phyloP scores from a whole-genome alignment of 1,284 basidiomycete species.

The Ceratobasidium sp. region DNA sequence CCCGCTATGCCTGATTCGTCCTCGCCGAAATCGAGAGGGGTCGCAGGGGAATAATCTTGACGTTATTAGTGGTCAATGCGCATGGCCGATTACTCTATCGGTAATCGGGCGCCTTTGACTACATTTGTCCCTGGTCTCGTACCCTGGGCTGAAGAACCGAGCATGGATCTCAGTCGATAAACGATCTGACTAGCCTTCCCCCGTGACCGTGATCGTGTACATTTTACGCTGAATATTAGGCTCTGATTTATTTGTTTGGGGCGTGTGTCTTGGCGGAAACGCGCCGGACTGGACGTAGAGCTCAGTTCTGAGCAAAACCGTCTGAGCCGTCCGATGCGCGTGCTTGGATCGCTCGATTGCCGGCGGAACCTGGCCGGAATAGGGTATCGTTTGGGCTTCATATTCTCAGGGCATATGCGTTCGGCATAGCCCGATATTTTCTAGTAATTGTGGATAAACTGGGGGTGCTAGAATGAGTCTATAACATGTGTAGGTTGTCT shows the following conservation, averaged over 20 bases:
- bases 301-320: not conserved
- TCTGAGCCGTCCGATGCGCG: not conserved
- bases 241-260: slow-evolving; percentile 19
- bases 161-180: slow-evolving; percentile 22
- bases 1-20: slow-evolving; percentile 17
- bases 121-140: not conserved
- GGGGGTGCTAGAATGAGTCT: not conserved
- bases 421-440: not conserved
- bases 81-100: slow-evolving; percentile 8
- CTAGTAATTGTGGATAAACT: too few relatives aligned
- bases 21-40: not conserved
- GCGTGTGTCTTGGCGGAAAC: not conserved
- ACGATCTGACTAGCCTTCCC: slow-evolving; percentile 13
- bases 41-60: slow-evolving; percentile 2
- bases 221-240: slow-evolving; percentile 15
- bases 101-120: slow-evolving; percentile 21
- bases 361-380: not conserved
- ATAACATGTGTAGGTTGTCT: not conserved
- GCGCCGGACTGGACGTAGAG: not conserved
- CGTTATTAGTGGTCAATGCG: not conserved
- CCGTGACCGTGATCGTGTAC: slow-evolving; percentile 14
- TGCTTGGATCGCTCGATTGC: not conserved
- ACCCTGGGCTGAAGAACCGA: slow-evolving; percentile 14
- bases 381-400: not conserved
- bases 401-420: not conserved